Conservation (phyloP, 441 rosid genomes). For the Metrosideros polymorpha region DNA sequence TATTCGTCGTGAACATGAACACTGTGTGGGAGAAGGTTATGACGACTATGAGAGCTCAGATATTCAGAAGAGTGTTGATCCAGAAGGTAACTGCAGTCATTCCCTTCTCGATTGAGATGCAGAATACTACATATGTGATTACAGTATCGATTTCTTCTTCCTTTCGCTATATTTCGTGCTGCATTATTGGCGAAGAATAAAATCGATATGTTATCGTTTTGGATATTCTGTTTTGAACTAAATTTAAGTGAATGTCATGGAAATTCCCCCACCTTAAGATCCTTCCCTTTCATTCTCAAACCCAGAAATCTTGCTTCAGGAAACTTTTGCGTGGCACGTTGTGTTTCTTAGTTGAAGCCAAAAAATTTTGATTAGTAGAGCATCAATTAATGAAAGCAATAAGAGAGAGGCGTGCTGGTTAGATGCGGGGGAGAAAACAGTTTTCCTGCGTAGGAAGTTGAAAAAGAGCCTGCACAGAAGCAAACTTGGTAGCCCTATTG, state of each 20-base stretch:
- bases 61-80: constrained; percentile 61
- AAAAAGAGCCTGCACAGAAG: background rate
- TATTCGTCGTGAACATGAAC: constrained; percentile 64
- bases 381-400: background rate
- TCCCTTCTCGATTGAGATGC: background rate
- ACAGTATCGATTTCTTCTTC: background rate
- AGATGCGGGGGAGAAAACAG: background rate
- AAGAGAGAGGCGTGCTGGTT: background rate
- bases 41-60: constrained; percentile 70
- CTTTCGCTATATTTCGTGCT: background rate
- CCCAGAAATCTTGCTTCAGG: background rate
- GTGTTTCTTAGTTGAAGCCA: background rate
- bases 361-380: background rate
- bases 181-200: background rate
- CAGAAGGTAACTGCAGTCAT: constrained; percentile 43
- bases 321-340: background rate
- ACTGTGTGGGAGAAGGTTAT: constrained; percentile 76
- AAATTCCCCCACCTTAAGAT: background rate
- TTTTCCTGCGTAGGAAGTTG: background rate
- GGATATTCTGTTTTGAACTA: background rate
- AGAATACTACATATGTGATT: background rate
- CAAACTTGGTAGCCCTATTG: background rate
- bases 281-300: background rate
- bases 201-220: background rate
- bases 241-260: background rate